A percentile compares a stretch with the other conserved stretches of the same genome.
Conservation (phyloP, 192 early-diverging fungal genomes). For the Glomus cerebriforme region DNA sequence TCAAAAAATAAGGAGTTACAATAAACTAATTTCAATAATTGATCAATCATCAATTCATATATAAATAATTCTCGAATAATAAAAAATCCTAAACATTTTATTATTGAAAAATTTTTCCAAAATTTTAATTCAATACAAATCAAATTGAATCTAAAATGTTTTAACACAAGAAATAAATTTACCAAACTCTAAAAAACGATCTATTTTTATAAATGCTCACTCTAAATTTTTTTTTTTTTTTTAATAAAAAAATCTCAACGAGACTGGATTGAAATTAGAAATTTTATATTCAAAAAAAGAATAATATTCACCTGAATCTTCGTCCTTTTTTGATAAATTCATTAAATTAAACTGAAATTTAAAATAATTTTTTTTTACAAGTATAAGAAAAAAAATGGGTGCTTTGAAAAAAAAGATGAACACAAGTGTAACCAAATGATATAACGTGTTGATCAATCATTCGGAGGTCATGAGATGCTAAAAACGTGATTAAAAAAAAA, state of each 20-base stretch:
- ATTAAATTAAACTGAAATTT: background rate
- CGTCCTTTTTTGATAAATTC: conserved; percentile 32
- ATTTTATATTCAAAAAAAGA: background rate
- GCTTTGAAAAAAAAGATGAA: background rate
- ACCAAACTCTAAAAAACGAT: background rate
- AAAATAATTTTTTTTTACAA: background rate
- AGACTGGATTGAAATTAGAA: background rate
- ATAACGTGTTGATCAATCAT: too few relatives aligned
- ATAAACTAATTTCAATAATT: background rate
- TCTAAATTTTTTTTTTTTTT: background rate
- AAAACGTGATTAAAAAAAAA: too few relatives aligned
- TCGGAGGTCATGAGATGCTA: too few relatives aligned
- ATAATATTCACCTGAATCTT: conserved; percentile 24
- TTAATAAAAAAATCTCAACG: background rate
- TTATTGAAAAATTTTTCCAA: too few relatives aligned
- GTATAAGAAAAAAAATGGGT: background rate
- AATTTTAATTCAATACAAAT: too few relatives aligned
- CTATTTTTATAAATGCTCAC: background rate
- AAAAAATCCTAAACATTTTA: too few relatives aligned
- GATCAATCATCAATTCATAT: background rate
- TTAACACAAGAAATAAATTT: too few relatives aligned
- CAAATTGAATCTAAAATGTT: too few relatives aligned
- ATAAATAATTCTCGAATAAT: too few relatives aligned
- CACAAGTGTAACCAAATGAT: too few relatives aligned
- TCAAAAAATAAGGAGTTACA: background rate